Conservation (phyloP, 352 stramenopile genomes). For the Elongisporangium undulatum region DNA sequence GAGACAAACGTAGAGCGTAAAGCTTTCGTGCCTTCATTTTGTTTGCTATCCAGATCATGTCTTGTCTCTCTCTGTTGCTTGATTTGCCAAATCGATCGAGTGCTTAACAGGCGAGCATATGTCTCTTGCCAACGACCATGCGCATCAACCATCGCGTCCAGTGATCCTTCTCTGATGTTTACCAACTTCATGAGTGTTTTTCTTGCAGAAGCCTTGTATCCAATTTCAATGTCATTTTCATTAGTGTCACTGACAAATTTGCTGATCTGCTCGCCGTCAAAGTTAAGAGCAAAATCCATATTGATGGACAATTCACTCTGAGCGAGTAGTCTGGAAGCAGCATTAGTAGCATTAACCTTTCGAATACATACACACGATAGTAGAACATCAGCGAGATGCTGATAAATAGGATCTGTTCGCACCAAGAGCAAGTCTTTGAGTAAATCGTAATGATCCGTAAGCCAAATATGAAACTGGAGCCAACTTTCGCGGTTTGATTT, state of each 20-base stretch:
- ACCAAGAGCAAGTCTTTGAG: conserved; percentile 67
- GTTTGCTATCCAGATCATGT: background rate
- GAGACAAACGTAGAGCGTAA: background rate
- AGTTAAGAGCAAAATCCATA: conserved; percentile 23
- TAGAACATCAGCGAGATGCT: conserved; percentile 51
- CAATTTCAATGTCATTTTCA: conserved; percentile 12
- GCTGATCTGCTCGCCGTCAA: conserved; percentile 13
- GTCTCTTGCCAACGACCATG: conserved; percentile 29
- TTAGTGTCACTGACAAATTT: conserved; percentile 6
- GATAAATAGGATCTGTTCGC: conserved; percentile 56
- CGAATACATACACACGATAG: conserved; percentile 40
- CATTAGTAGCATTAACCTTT: conserved; percentile 23
- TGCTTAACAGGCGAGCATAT: conserved; percentile 26
- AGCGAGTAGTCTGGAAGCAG: conserved; percentile 3
- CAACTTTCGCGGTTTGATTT: conserved; percentile 45
- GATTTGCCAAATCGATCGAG: conserved; percentile 40
- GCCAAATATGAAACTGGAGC: conserved; percentile 78
- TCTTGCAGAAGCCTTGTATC: conserved; percentile 16
- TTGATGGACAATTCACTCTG: conserved; percentile 28
- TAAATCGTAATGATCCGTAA: conserved; percentile 55
- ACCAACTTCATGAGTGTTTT: conserved; percentile 37
- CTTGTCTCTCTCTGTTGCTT: conserved; percentile 2
- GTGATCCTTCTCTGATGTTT: conserved; percentile 25
- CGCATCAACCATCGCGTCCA: conserved; percentile 33
- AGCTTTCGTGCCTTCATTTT: background rate